These are phyloP conservation scores for Psilocybe subaeruginosa DNA, from an alignment of 768 basidiomycete genomes.

Conservation along the genomic window DNA sequence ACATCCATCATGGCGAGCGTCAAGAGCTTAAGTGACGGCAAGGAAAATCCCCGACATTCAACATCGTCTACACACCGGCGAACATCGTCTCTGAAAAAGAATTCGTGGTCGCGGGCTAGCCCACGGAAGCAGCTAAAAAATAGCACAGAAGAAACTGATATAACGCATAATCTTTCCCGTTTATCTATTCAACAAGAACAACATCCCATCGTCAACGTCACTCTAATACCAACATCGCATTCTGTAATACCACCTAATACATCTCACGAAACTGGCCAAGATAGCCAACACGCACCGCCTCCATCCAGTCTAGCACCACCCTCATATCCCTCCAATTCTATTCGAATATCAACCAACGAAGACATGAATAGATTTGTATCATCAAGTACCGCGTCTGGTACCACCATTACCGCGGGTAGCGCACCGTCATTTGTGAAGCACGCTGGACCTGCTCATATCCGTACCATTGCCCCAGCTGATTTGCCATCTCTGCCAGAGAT, in stretches of 20 bases:
- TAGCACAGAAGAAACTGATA: conserved; percentile 20
- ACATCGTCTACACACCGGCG: conserved; percentile 25
- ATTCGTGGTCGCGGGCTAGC: conserved; percentile 26
- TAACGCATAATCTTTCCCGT: conserved; percentile 27
- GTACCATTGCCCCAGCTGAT: conserved; percentile 81
- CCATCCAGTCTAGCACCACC: conserved; percentile 34
- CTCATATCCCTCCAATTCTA: conserved; percentile 54
- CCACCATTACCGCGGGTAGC: conserved; percentile 71
- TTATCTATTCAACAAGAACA: conserved; percentile 28
- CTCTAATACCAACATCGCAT: conserved; percentile 20
- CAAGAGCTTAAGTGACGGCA: conserved; percentile 17
- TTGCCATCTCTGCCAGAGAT: conserved; percentile 74
- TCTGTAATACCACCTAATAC: conserved; percentile 12
- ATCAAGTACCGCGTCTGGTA: conserved; percentile 81
- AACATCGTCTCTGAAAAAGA: conserved; percentile 27
- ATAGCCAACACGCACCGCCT: conserved; percentile 11
- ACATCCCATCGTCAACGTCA: conserved; percentile 26
- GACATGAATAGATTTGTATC: conserved; percentile 91
- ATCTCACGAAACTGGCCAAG: conserved; percentile 10
- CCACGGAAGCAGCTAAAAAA: conserved; percentile 24
- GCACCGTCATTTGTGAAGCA: conserved; percentile 87
- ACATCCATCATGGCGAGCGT: conserved; percentile 14
- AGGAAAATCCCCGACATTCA: conserved; percentile 35
- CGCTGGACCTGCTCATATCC: conserved; percentile 75
- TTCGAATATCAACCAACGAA: conserved; percentile 57